phyloP scores from a whole-genome alignment of 2,329 filamentous ascomycete species.

The Pseudocercospora vitis region DNA sequence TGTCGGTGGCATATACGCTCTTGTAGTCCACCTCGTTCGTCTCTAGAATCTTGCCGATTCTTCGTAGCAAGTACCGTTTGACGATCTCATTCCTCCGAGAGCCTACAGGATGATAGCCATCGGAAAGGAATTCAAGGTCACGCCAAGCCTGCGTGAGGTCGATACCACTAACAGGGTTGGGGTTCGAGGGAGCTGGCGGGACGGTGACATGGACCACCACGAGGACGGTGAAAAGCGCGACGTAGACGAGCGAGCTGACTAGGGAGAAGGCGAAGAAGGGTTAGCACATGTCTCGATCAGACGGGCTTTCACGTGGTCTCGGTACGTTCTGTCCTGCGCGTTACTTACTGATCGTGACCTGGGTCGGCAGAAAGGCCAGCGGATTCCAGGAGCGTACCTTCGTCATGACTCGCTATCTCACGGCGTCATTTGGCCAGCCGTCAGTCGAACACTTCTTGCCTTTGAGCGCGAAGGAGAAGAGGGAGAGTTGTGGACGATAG shows the following conservation, averaged over 20 bases:
- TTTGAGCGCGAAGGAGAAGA: no score
- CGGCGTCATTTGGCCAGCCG: no score
- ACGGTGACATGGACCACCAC: constrained; percentile 74
- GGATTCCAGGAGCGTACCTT: constrained; percentile 39
- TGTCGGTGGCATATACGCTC: constrained; percentile 35
- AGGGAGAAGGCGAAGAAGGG: no score
- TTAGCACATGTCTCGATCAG: no score
- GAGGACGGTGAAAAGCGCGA: constrained; percentile 69
- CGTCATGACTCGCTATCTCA: constrained; percentile 16
- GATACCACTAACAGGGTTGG: constrained; percentile 60
- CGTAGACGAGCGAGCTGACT: constrained; percentile 73
- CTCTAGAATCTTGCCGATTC: constrained; percentile 69
- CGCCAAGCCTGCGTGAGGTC: constrained; percentile 84
- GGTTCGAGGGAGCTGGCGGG: constrained; percentile 68
- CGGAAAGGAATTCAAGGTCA: constrained; percentile 74
- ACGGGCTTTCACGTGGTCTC: no score
- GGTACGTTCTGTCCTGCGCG: no score
- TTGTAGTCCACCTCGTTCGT: constrained; percentile 55
- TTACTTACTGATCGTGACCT: constrained; percentile 83
- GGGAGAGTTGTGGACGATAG: no score
- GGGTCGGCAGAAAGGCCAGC: constrained; percentile 74
- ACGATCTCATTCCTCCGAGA: constrained; percentile 75
- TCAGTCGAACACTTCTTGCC: no score
- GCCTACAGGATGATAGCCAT: constrained; percentile 67
- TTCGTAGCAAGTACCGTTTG: constrained; percentile 69